Evolutionary conservation across 495 filamentous ascomycete genomes (phyloP), one percentile per base, ranked within the genome.

Genomic region (Penicillium goetzii): DNA sequence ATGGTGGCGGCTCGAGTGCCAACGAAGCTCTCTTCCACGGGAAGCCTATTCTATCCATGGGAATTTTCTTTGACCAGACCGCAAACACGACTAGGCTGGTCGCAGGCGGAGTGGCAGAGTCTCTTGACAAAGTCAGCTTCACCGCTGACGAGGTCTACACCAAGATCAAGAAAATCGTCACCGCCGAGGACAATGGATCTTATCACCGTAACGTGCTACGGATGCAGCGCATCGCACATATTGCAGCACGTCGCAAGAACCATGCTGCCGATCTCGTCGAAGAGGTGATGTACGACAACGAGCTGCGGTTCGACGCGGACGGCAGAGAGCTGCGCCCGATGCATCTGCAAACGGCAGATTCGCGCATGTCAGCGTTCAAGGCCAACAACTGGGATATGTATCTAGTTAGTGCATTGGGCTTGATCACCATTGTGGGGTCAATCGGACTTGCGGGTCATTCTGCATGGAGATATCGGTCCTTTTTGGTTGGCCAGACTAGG

Each of bases 291-390:
- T 78, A 75, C 51, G 76, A 79, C 55, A 32, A 32, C 30, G 30
- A 32, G 30, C 8, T 32, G 30, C 30, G 30, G 30, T 8, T 32
- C 30, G 30, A 32, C 30, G 30, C 30, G 8, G 30, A 32, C 8
- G 30, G 30, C 30, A 32, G 30, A 32, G 30, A 32, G 62, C 51
- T 68, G 23, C 66, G 71, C 17, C 72, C 73, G 10, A 76, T 74
- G 74, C 76, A 81, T 59, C 63, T 78, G 53, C 73, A 78, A 67
- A 79, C 77, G 6, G 77, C 78, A 3, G 78, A 78, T 68, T 69
- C 67, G 47, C 66, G 77, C 28, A 81, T 79, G 72, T 60, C 76
- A 2, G 50, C 54, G 10, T 76, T 62, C 54, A 70, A 68, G 60
- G 78, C 72, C 19, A 70, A 70, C 33, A 81, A 78, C 56, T 73